phyloP scores from a whole-genome alignment of 306 rosid genomes.

The Cucurbita ficifolia region DNA sequence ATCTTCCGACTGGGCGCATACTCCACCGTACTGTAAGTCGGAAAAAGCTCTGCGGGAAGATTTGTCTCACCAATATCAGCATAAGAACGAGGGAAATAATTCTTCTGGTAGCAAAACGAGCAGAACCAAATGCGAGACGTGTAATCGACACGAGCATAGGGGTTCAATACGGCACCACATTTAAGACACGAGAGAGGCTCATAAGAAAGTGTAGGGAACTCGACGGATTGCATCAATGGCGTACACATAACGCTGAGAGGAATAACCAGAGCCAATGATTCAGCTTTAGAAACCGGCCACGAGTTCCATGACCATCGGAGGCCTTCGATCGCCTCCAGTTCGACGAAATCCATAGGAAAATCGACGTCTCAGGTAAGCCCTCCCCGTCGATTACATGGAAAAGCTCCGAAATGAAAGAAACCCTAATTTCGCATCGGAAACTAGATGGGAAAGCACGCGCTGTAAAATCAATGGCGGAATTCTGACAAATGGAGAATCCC shows the following conservation, averaged over 20 bases:
- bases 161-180: constrained; percentile 70
- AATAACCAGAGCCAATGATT: constrained; percentile 27
- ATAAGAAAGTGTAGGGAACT: constrained; percentile 67
- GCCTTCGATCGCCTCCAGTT: constrained; percentile 83
- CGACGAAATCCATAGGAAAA: constrained; percentile 53
- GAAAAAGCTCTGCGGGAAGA: constrained; percentile 89
- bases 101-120: constrained; percentile 54
- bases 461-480: background rate
- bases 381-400: constrained; percentile 1
- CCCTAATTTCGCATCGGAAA: constrained; percentile 7
- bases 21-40: constrained; percentile 72
- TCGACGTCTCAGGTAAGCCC: background rate
- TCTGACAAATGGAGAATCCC: background rate
- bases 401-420: background rate
- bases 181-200: constrained; percentile 51
- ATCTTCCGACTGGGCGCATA: constrained; percentile 27
- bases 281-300: constrained; percentile 56
- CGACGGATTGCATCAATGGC: constrained; percentile 46
- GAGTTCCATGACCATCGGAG: constrained; percentile 96
- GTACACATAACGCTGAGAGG: constrained; percentile 68
- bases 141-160: constrained; percentile 79
- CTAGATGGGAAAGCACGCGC: background rate
- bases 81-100: constrained; percentile 57
- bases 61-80: constrained; percentile 55
- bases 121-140: constrained; percentile 79